Percentiles rank a stretch among this genome's conserved stretches.
phyloP scores from a whole-genome alignment of 2,329 filamentous ascomycete species.

The Ceratocystiopsis sp. region DNA sequence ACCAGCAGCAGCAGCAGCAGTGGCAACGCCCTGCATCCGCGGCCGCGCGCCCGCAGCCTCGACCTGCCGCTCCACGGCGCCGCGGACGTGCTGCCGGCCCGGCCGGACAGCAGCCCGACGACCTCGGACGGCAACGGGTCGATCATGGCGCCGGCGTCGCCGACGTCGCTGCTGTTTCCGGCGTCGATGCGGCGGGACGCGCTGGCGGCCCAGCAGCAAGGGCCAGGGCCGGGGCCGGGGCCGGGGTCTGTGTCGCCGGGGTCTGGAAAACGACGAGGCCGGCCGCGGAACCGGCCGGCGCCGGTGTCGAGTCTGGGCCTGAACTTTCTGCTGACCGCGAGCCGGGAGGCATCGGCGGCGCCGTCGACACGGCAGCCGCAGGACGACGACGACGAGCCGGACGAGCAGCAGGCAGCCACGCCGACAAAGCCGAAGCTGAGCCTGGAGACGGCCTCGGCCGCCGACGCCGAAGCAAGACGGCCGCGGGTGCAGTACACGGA shows the following conservation, averaged over 20 bases:
- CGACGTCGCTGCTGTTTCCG: constrained; percentile 6
- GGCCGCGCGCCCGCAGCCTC: constrained; percentile 25
- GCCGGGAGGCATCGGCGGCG: constrained; percentile 6
- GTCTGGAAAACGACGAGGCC: constrained; percentile 1
- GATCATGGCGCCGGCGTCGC: background rate
- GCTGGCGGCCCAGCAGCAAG: constrained; percentile 2
- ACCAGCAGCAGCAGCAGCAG: constrained; percentile 5
- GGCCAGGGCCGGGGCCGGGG: background rate
- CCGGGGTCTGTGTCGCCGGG: background rate
- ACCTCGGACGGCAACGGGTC: constrained; percentile 22
- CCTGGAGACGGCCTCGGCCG: no score
- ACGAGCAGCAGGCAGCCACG: no score
- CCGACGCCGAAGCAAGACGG: no score
- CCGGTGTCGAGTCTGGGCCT: background rate
- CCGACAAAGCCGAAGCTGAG: no score
- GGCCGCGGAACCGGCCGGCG: background rate
- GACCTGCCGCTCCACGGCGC: constrained; percentile 32
- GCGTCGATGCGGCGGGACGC: constrained; percentile 5
- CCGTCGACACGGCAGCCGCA: constrained; percentile 1
- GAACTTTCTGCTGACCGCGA: constrained; percentile 4
- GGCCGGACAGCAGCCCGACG: constrained; percentile 1
- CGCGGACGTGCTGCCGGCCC: constrained; percentile 1
- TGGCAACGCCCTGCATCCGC: background rate
- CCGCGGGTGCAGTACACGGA: no score
- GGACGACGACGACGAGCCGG: background rate